These are phyloP conservation scores for Vitis vinifera DNA, from an alignment of 164 flowering plant genomes.

Conservation along the genomic window DNA sequence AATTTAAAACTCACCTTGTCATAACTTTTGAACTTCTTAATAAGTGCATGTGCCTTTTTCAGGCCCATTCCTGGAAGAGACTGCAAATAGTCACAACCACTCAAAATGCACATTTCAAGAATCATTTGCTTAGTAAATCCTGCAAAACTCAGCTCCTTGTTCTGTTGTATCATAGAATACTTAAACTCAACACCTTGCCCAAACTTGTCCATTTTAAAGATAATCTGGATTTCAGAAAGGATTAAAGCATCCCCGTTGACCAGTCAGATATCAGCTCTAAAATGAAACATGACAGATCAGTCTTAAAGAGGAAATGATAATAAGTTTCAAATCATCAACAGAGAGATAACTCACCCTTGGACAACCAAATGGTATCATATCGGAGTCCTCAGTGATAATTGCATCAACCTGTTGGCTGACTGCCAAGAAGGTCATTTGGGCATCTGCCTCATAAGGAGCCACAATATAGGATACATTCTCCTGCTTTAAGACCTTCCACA, in stretches of 20 bases:
- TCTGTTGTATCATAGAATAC: constrained; percentile 57
- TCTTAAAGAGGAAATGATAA: neutral
- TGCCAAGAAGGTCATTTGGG: constrained; percentile 97
- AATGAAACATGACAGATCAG: neutral
- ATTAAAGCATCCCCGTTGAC: constrained; percentile 5
- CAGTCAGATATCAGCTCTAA: neutral
- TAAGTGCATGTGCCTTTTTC: constrained; percentile 85
- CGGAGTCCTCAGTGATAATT: constrained; percentile 94
- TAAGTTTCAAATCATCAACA: constrained; percentile 2
- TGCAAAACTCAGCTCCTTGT: constrained; percentile 67
- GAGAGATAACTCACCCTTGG: constrained; percentile 67
- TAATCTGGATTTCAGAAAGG: constrained; percentile 47
- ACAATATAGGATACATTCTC: constrained; percentile 76
- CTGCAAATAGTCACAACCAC: constrained; percentile 95
- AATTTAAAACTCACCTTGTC: constrained; percentile 59
- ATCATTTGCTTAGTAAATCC: constrained; percentile 89
- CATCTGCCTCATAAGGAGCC: constrained; percentile 99
- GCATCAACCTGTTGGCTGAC: constrained; percentile 78
- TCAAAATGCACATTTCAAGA: constrained; percentile 96
- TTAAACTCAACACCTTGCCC: constrained; percentile 92
- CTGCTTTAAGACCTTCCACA: constrained; percentile 69
- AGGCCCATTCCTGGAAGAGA: constrained; percentile 96
- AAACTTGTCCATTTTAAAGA: constrained; percentile 97
- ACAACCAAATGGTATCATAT: constrained; percentile 95
- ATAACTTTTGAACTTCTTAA: constrained; percentile 70